Conservation (phyloP, 768 basidiomycete species). For the Guyanaporus albipodus region DNA sequence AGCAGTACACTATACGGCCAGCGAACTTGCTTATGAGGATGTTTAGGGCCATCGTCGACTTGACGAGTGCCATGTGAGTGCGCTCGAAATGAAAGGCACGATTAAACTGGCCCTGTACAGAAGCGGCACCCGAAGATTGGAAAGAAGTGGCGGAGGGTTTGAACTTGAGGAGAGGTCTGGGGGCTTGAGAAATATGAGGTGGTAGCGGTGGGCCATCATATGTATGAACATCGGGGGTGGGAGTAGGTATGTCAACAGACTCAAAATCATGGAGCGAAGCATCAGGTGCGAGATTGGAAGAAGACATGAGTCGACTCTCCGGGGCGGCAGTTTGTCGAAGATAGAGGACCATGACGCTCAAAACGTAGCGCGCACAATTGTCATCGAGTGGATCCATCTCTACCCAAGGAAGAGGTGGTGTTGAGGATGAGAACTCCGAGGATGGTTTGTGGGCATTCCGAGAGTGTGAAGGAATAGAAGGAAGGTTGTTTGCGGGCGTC, state of each 20-base stretch:
- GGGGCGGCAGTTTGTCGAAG: conserved; percentile 64
- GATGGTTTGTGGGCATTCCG: conserved; percentile 37
- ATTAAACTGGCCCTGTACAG: conserved; percentile 20
- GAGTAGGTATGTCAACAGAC: conserved; percentile 41
- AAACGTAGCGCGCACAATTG: conserved; percentile 71
- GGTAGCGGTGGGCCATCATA: conserved; percentile 31
- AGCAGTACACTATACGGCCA: conserved; percentile 76
- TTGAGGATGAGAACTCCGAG: conserved; percentile 35
- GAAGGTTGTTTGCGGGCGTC: conserved; percentile 28
- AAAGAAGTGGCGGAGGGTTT: conserved; percentile 40
- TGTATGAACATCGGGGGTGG: conserved; percentile 19
- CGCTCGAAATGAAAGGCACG: conserved; percentile 47
- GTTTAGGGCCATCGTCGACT: conserved; percentile 52
- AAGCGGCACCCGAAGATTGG: conserved; percentile 36
- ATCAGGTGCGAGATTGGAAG: conserved; percentile 57
- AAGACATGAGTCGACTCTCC: conserved; percentile 54
- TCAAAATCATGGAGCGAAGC: conserved; percentile 72
- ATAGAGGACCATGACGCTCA: conserved; percentile 81
- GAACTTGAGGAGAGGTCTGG: conserved; percentile 30
- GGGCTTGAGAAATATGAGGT: conserved; percentile 37
- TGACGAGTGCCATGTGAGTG: conserved; percentile 58
- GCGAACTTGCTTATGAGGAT: conserved; percentile 65
- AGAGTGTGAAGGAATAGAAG: conserved; percentile 34
- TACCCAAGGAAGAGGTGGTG: conserved; percentile 41
- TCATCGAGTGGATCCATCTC: conserved; percentile 80